Percentiles rank a stretch among this genome's conserved stretches.
Conservation (phyloP, 306 rosid genomes). For the Corylus heterophylla region DNA sequence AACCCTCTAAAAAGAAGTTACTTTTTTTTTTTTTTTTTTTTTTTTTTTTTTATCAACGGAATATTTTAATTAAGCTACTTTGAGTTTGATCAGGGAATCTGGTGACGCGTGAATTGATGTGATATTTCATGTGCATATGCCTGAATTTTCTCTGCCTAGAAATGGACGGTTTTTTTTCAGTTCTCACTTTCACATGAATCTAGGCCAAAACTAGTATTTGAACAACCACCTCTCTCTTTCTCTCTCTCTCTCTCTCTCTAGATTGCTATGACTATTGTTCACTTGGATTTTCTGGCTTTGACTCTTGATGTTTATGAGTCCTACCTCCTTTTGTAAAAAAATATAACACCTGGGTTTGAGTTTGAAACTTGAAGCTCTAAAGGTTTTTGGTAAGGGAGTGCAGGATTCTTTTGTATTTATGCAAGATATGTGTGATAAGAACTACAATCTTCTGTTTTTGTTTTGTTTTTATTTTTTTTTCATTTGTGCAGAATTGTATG, state of each 20-base stretch:
- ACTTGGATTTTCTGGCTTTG: neutral
- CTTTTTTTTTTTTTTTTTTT: neutral
- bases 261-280: constrained; percentile 4
- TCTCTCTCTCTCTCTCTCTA: neutral
- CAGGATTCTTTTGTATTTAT: neutral
- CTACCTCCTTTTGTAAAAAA: neutral
- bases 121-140: constrained; percentile 34
- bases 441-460: neutral
- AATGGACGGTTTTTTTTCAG: neutral
- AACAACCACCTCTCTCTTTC: neutral
- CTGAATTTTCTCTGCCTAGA: constrained; percentile 18
- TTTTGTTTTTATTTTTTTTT: neutral
- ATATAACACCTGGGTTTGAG: constrained; percentile 5
- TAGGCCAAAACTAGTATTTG: constrained; percentile 7
- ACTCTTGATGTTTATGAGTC: neutral
- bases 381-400: neutral
- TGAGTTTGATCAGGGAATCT: constrained; percentile 14
- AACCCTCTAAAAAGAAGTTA: neutral
- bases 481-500: neutral
- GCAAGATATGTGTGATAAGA: constrained; percentile 10
- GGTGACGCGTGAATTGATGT: constrained; percentile 36
- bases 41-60: neutral
- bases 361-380: constrained; percentile 11
- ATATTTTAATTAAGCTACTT: constrained; percentile 4
- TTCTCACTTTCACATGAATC: constrained; percentile 1